These are phyloP conservation scores for Schwanniomyces yamadae DNA, from an alignment of 805 yeast species.

Conservation along the genomic window DNA sequence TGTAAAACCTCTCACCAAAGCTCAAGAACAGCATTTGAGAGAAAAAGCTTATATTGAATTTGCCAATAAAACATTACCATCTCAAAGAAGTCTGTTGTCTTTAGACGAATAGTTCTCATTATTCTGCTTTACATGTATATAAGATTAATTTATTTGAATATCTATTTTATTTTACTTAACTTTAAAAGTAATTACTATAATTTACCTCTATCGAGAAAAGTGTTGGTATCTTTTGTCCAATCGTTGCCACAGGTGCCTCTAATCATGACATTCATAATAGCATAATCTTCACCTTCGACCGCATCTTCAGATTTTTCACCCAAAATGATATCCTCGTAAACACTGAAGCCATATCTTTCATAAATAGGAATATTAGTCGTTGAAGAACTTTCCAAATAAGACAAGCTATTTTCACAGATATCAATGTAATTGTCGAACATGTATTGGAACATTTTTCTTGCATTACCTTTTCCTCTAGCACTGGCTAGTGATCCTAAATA, in stretches of 20 bases:
- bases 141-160: conserved; percentile 3
- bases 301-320: conserved; percentile 28
- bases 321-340: conserved; percentile 49
- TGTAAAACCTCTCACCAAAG: conserved; percentile 66
- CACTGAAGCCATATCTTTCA: conserved; percentile 49
- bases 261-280: conserved; percentile 46
- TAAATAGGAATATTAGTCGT: conserved; percentile 51
- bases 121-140: conserved; percentile 1
- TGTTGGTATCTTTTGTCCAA: conserved; percentile 25
- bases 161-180: not conserved
- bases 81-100: conserved; percentile 49
- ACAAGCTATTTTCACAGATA: conserved; percentile 30
- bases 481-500: conserved; percentile 42
- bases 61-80: conserved; percentile 56
- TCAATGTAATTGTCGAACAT: conserved; percentile 49
- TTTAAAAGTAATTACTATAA: conserved; percentile 7
- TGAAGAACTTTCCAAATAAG: conserved; percentile 53
- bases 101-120: conserved; percentile 35
- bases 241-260: conserved; percentile 35
- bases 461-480: conserved; percentile 60
- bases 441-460: conserved; percentile 47
- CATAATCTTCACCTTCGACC: conserved; percentile 38
- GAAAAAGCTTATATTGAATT: conserved; percentile 52
- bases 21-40: conserved; percentile 58
- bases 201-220: conserved; percentile 10